Evolutionary conservation across 164 flowering plant species (phyloP).

Genomic region (Platanus orientalis): DNA sequence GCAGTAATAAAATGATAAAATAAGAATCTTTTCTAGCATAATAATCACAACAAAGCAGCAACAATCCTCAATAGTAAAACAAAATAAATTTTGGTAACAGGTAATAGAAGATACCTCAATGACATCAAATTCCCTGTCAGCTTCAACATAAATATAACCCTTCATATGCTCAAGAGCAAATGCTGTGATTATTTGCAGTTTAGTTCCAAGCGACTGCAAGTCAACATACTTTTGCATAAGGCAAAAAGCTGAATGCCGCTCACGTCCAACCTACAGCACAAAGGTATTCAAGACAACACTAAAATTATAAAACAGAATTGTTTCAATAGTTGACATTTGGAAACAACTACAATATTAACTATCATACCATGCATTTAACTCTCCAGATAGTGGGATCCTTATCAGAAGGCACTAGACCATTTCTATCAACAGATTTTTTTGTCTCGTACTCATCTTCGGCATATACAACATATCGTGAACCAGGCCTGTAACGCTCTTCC

Average conservation of each 20-base stretch:
- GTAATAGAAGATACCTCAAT: conserved; percentile 48
- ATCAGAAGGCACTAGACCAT: conserved; percentile 22
- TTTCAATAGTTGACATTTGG: background rate
- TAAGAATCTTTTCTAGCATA: background rate
- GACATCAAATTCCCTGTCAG: conserved; percentile 65
- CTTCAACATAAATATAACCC: conserved; percentile 81
- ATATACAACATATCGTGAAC: conserved; percentile 40
- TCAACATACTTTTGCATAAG: conserved; percentile 89
- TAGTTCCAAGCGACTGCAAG: conserved; percentile 47
- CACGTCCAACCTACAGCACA: conserved; percentile 72
- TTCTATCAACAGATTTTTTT: conserved; percentile 24
- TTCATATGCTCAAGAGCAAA: conserved; percentile 73
- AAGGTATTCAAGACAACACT: background rate
- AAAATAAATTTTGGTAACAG: background rate
- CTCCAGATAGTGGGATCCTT: conserved; percentile 69
- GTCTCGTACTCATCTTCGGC: conserved; percentile 48
- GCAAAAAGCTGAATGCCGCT: conserved; percentile 72
- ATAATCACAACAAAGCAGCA: background rate
- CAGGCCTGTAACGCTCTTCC: conserved; percentile 51
- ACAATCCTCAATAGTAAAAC: background rate
- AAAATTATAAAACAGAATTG: background rate
- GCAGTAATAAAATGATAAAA: background rate
- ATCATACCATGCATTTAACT: conserved; percentile 73
- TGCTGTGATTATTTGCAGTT: conserved; percentile 68
- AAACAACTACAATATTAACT: background rate